A percentile compares a stretch with the other conserved stretches of the same genome.
phyloP scores from a whole-genome alignment of 345 rosid species.

The Linum usitatissimum region DNA sequence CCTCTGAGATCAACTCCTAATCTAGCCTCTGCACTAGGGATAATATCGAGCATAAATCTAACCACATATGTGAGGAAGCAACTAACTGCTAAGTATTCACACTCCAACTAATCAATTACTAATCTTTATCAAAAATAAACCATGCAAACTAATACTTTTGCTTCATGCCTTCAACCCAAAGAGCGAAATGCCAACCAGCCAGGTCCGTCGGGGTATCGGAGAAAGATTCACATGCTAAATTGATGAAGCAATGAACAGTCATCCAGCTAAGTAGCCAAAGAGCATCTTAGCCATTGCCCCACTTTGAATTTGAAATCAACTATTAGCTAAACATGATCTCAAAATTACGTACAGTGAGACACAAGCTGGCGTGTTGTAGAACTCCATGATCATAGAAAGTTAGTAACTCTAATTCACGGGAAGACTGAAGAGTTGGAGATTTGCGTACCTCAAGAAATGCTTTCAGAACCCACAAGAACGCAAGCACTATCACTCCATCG shows the following conservation, averaged over 20 bases:
- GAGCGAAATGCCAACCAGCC: not conserved
- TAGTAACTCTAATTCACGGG: not conserved
- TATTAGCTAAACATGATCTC: not conserved
- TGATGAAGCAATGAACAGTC: not conserved
- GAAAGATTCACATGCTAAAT: not conserved
- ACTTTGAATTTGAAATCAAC: too few relatives aligned
- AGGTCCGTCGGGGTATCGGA: too few relatives aligned
- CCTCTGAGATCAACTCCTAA: too few relatives aligned
- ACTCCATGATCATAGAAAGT: not conserved
- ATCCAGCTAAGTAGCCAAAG: too few relatives aligned
- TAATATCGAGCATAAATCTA: too few relatives aligned
- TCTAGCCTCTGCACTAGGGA: too few relatives aligned
- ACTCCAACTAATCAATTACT: too few relatives aligned
- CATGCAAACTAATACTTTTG: too few relatives aligned
- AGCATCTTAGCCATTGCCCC: not conserved
- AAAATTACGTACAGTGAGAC: not conserved
- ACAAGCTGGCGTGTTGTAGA: not conserved
- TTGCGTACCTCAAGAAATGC: constrained; percentile 80
- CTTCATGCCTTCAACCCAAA: not conserved
- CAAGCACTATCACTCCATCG: constrained; percentile 64
- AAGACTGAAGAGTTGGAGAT: not conserved
- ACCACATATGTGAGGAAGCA: too few relatives aligned
- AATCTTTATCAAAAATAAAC: too few relatives aligned
- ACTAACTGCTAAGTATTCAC: too few relatives aligned
- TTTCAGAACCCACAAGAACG: constrained; percentile 79